Evolutionary conservation across 345 rosid species (phyloP).

Genomic region (Acer saccharum): DNA sequence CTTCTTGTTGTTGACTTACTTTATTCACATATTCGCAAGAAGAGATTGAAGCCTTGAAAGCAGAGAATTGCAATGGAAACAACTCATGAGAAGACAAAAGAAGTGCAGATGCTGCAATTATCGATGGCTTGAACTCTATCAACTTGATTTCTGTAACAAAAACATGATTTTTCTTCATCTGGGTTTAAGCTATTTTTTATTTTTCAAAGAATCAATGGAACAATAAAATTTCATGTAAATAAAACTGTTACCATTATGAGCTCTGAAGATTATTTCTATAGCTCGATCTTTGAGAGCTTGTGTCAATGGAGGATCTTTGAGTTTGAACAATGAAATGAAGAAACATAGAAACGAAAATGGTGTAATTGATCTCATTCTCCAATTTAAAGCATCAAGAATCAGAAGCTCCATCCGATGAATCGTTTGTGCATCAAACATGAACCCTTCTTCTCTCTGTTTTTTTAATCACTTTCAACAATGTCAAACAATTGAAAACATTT

Average conservation of each 20-base stretch:
- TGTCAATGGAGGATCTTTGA: constrained; percentile 40
- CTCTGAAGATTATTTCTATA: constrained; percentile 41
- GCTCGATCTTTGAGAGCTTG: constrained; percentile 57
- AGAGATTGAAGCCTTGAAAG: constrained; percentile 39
- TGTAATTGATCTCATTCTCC: constrained; percentile 77
- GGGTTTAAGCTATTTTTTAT: constrained; percentile 13
- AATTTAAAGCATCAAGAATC: constrained; percentile 54
- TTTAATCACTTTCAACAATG: background rate
- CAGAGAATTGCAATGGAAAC: constrained; percentile 50
- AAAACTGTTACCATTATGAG: constrained; percentile 45
- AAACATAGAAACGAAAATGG: constrained; percentile 59
- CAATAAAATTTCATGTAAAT: background rate
- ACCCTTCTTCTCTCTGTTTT: constrained; percentile 38
- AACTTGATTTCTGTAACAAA: constrained; percentile 47
- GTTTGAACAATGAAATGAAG: constrained; percentile 49
- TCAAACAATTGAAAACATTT: background rate
- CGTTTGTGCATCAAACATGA: constrained; percentile 40
- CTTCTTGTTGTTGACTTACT: constrained; percentile 33
- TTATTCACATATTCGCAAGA: constrained; percentile 39
- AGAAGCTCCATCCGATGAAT: constrained; percentile 59
- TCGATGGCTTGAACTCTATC: constrained; percentile 63
- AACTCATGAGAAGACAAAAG: constrained; percentile 56
- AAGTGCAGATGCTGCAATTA: constrained; percentile 61
- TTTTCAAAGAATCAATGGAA: too few species aligned
- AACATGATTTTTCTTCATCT: background rate